Evolutionary conservation across 495 filamentous ascomycete species (phyloP).

Genomic region (Podospora appendiculata): DNA sequence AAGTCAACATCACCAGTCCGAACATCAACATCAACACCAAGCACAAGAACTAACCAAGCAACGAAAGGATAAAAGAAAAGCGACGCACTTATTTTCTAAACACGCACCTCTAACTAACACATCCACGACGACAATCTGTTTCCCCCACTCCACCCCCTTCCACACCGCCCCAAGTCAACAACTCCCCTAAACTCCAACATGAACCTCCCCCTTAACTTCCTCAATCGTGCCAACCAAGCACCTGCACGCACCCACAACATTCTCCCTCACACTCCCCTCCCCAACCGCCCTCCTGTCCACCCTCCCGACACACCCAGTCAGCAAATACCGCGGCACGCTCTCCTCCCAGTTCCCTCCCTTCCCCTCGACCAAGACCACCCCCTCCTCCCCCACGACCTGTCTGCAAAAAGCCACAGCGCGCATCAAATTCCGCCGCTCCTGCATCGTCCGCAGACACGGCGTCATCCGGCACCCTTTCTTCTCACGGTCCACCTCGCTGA

Average conservation of each 20-base stretch:
- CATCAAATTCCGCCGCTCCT: background rate
- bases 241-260: background rate
- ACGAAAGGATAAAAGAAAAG: too few relatives aligned
- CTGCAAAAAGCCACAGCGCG: background rate
- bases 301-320: background rate
- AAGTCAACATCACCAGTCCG: too few relatives aligned
- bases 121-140: too few relatives aligned
- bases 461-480: background rate
- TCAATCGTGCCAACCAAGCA: background rate
- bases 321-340: background rate
- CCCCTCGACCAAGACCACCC: background rate
- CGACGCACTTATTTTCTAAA: too few relatives aligned
- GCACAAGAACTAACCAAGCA: too few relatives aligned
- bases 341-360: background rate
- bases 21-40: too few relatives aligned
- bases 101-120: too few relatives aligned
- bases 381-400: background rate
- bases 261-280: background rate
- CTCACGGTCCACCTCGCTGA: too few relatives aligned
- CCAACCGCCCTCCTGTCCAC: background rate
- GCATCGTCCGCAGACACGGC: conserved; percentile 1
- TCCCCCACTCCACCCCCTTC: too few relatives aligned
- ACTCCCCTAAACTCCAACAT: too few relatives aligned
- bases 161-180: too few relatives aligned
- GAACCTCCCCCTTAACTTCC: background rate